These are phyloP conservation scores for Ceratocystis ficicola DNA, from an alignment of 2,329 filamentous ascomycete genomes.

Conservation along the genomic window DNA sequence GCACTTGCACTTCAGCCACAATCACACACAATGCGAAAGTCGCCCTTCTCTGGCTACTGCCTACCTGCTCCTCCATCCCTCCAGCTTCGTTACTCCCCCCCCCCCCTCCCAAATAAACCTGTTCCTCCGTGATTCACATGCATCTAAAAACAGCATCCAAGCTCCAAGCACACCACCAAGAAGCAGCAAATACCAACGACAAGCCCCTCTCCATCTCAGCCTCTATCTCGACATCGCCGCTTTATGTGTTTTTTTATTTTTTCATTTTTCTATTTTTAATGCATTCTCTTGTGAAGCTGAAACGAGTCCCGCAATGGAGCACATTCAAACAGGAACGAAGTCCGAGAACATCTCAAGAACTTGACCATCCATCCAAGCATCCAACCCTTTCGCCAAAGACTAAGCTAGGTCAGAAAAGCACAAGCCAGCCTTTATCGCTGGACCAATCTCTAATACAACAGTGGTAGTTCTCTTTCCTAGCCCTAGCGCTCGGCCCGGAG, in stretches of 20 bases:
- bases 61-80: background rate
- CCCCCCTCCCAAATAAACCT: background rate
- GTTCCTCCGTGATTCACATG: conserved; percentile 9
- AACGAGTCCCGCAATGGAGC: conserved; percentile 1
- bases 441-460: background rate
- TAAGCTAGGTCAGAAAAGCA: background rate
- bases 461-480: background rate
- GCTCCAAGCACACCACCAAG: background rate
- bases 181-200: background rate
- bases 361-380: background rate
- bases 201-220: background rate
- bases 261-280: background rate
- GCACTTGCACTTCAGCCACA: no score
- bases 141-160: conserved; percentile 9
- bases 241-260: background rate
- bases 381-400: background rate
- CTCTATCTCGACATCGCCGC: background rate
- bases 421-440: background rate
- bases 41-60: background rate
- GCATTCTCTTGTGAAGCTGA: background rate
- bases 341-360: conserved; percentile 2
- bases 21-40: background rate
- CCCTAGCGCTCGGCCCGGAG: conserved; percentile 10
- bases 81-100: background rate
- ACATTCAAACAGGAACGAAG: conserved; percentile 3